Evolutionary conservation across 148 eudicot genomes (phyloP).

Genomic region (Rhododendron simsii): DNA sequence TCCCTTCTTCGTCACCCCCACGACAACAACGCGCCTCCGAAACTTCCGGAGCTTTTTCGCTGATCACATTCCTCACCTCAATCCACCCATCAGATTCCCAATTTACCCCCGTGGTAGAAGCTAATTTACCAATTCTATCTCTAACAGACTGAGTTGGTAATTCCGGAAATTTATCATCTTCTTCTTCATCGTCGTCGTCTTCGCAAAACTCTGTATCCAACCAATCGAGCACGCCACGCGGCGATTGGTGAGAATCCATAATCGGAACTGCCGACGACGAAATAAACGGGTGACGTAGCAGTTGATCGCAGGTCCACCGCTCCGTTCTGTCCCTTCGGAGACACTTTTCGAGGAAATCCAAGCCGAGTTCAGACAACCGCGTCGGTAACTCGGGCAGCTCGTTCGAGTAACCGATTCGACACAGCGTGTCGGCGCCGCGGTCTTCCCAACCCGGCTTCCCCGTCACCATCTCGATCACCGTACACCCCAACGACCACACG

Average conservation of each 20-base stretch:
- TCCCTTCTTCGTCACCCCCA: conserved; percentile 14
- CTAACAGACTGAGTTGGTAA: neutral
- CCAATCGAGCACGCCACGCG: conserved; percentile 64
- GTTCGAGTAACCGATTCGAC: conserved; percentile 48
- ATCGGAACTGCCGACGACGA: conserved; percentile 13
- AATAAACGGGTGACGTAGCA: conserved; percentile 57
- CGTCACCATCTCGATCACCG: conserved; percentile 81
- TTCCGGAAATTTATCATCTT: neutral
- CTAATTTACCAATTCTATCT: conserved; percentile 42
- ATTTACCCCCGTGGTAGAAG: conserved; percentile 30
- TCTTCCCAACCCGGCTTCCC: conserved; percentile 71
- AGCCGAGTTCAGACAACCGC: conserved; percentile 33
- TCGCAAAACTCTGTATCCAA: conserved; percentile 22
- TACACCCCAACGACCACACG: conserved; percentile 85
- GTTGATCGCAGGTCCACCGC: conserved; percentile 77
- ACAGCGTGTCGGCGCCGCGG: conserved; percentile 41
- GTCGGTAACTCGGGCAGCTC: conserved; percentile 51
- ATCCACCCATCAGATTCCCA: conserved; percentile 84
- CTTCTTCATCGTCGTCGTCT: conserved; percentile 27
- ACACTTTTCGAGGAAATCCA: conserved; percentile 63
- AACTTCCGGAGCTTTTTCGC: neutral
- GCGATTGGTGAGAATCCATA: conserved; percentile 28
- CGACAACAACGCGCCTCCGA: conserved; percentile 1
- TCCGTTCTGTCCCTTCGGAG: conserved; percentile 30
- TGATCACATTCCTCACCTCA: conserved; percentile 34